Conservation (phyloP, 1,284 basidiomycete genomes). For the Exobasidium rhododendri region DNA sequence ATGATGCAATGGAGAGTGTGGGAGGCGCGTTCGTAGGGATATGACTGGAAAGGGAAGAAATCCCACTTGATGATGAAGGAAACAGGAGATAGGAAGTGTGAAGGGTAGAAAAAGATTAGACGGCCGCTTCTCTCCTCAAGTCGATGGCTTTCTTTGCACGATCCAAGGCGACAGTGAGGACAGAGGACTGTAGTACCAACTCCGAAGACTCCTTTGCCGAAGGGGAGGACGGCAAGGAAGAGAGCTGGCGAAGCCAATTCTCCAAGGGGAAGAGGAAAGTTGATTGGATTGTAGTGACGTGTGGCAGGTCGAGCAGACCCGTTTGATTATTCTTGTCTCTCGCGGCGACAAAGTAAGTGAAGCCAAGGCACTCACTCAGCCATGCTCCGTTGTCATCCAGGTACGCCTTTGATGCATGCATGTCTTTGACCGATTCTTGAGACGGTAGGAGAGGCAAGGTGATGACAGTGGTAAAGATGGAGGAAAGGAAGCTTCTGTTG, state of each 20-base stretch:
- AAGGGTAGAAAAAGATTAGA: too few relatives aligned
- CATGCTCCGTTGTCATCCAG: constrained; percentile 6
- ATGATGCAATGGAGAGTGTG: too few relatives aligned
- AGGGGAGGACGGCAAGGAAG: neutral
- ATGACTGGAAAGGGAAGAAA: too few relatives aligned
- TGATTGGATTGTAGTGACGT: neutral
- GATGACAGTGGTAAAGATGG: neutral
- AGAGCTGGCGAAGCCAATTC: neutral
- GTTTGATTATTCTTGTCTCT: neutral
- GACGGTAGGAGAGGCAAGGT: neutral
- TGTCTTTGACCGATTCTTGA: neutral
- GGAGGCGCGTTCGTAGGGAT: too few relatives aligned
- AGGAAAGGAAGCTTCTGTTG: constrained; percentile 5
- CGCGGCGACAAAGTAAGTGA: neutral
- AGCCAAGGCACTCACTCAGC: neutral
- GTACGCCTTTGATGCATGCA: neutral
- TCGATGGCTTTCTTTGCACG: neutral
- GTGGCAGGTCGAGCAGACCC: neutral
- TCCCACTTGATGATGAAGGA: too few relatives aligned
- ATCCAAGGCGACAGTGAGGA: neutral
- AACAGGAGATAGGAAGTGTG: too few relatives aligned
- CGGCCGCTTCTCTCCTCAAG: too few relatives aligned
- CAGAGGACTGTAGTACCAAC: neutral
- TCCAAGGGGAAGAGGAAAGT: neutral
- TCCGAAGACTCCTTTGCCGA: neutral